These are phyloP conservation scores for Pseudonitzschia pungens DNA, from an alignment of 108 stramenopile species.

Conservation along the genomic window DNA sequence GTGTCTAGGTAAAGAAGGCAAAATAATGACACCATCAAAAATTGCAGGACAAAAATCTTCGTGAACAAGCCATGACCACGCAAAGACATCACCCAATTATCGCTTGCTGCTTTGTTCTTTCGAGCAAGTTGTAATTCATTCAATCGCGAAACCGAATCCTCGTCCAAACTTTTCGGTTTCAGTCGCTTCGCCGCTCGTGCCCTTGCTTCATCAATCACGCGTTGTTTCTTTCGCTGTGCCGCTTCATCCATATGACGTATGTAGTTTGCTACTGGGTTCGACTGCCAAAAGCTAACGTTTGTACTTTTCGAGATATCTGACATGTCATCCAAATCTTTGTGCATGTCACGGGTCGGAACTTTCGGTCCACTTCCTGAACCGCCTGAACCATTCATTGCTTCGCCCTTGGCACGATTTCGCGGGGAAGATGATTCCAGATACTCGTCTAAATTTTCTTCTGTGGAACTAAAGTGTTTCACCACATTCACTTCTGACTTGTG, in stretches of 20 bases:
- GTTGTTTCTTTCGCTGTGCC: constrained; percentile 21
- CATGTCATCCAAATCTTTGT: constrained; percentile 17
- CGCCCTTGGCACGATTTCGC: constrained; percentile 1
- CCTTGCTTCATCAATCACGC: constrained; percentile 50
- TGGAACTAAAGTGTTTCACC: not conserved
- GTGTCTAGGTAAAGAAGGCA: constrained; percentile 15
- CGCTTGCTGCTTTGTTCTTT: not conserved
- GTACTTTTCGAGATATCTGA: constrained; percentile 32
- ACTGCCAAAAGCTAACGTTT: constrained; percentile 16
- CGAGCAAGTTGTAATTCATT: constrained; percentile 57
- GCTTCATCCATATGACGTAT: constrained; percentile 36
- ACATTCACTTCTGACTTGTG: constrained; percentile 18
- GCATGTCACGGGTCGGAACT: constrained; percentile 6
- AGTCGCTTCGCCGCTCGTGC: constrained; percentile 51
- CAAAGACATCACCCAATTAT: constrained; percentile 31
- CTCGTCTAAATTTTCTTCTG: constrained; percentile 11
- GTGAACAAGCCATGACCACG: constrained; percentile 23
- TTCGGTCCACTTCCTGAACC: constrained; percentile 2
- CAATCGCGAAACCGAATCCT: constrained; percentile 45
- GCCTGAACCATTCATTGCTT: constrained; percentile 13
- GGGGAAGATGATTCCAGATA: constrained; percentile 7
- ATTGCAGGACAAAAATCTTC: constrained; percentile 6
- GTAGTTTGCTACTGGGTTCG: constrained; percentile 46
- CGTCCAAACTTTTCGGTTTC: constrained; percentile 52
- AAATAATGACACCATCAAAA: constrained; percentile 28